These are phyloP conservation scores for Eutypa lata DNA, from an alignment of 2,329 filamentous ascomycete species.

Conservation along the genomic window DNA sequence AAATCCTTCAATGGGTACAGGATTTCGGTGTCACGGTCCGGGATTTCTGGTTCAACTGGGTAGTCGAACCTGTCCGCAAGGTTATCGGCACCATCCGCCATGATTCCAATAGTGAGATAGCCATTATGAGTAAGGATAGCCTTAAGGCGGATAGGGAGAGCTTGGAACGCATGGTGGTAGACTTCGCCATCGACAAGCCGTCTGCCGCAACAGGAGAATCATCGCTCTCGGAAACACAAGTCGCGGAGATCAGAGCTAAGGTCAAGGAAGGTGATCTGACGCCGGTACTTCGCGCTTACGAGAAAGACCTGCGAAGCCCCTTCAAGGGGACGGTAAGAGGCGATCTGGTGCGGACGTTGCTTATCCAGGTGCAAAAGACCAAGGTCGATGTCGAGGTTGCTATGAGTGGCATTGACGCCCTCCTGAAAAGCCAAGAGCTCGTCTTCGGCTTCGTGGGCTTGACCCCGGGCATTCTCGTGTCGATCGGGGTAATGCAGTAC, in stretches of 20 bases:
- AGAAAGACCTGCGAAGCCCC: constrained; percentile 79
- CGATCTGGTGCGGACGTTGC: constrained; percentile 81
- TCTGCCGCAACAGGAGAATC: constrained; percentile 49
- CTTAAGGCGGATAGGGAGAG: constrained; percentile 87
- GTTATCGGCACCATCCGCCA: constrained; percentile 90
- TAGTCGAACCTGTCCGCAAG: constrained; percentile 78
- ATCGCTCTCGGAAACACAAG: constrained; percentile 63
- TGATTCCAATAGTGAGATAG: constrained; percentile 88
- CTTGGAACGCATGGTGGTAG: constrained; percentile 95
- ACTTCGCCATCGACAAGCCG: constrained; percentile 85
- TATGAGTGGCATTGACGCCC: constrained; percentile 89
- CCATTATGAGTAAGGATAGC: constrained; percentile 92
- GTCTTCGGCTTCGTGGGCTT: constrained; percentile 97
- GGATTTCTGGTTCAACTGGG: constrained; percentile 97
- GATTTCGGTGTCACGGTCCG: constrained; percentile 75
- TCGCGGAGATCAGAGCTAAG: constrained; percentile 71
- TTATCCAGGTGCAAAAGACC: constrained; percentile 98
- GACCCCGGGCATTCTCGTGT: constrained; percentile 88
- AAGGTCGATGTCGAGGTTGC: constrained; percentile 98
- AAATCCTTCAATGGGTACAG: constrained; percentile 75
- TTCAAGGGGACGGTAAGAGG: constrained; percentile 80
- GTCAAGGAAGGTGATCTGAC: constrained; percentile 92
- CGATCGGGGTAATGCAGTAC: constrained; percentile 71
- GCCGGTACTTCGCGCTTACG: constrained; percentile 85
- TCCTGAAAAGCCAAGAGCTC: constrained; percentile 93